Conservation (phyloP, 2,329 filamentous ascomycete species). For the Tolypocladium ovalisporum region DNA sequence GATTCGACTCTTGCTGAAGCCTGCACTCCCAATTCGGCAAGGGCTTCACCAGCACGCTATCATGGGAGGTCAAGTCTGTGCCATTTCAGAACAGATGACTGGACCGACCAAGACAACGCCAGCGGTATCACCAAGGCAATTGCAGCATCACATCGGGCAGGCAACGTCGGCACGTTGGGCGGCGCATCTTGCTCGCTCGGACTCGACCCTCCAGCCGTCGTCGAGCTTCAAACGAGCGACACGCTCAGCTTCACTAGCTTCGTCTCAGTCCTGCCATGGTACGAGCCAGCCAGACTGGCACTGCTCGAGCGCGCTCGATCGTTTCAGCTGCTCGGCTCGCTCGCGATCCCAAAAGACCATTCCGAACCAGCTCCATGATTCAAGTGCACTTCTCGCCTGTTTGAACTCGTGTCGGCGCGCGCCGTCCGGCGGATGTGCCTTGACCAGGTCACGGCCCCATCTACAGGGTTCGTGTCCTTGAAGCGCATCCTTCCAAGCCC, state of each 20-base stretch:
- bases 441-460: neutral
- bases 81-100: no score
- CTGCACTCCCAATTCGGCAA: no score
- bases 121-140: no score
- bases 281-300: neutral
- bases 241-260: neutral
- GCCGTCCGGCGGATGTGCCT: neutral
- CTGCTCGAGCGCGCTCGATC: neutral
- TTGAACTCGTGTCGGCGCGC: neutral
- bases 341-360: neutral
- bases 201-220: no score
- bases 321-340: neutral
- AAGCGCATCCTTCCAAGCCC: neutral
- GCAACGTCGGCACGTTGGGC: no score
- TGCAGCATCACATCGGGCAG: no score
- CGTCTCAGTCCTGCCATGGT: neutral
- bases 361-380: neutral
- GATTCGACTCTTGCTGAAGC: no score
- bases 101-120: no score
- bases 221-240: neutral
- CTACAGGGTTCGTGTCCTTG: neutral
- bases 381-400: neutral
- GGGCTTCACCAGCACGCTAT: no score
- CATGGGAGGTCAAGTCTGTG: no score
- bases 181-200: no score